Base-by-base conservation (phyloP, 2,329 filamentous ascomycete genomes). In the Alternaria sp. region DNA sequence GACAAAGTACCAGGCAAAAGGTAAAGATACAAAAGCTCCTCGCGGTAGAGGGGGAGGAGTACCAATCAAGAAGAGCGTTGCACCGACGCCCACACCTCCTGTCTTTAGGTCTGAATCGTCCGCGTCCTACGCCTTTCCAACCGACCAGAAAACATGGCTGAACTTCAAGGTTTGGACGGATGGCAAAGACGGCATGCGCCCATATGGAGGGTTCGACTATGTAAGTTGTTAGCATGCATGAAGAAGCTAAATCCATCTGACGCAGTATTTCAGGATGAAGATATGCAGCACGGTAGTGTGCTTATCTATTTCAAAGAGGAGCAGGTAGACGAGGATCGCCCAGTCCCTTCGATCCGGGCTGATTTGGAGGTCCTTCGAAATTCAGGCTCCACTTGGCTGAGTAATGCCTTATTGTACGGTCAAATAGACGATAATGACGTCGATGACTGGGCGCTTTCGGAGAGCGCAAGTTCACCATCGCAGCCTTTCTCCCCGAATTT, bases 301-400 rank as follows among this genome's bases (percentile, higher is more conserved):
- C 59, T 78, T 28, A 74, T 78, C 16, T 80, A 76, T 58, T 80
- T 81, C 60, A 78, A 73, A 52, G 78, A 80, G 59, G 77, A 81
- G 60, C 77, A 79, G 40, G 46, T 63, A 9, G 69, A 74, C 6
- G 71, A 78, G 20, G 71, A 77, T n/a, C 71, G 71, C n/a, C 74
- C 78, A 8, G 48, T 74, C 11, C 75, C 77, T 16, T 75, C 78
- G 14, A 69, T 80, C 25, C 73, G 75, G 18, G 74, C 76, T 7
- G 72, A 79, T 40, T 62, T 75, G 8, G 70, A 76, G 6, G 69
- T 77, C 16, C 69, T 81, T 1, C 74, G 79, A 38, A 75, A 70
- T 38, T 73, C 77, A 12, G 74, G 75, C 0, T 80, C 78, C 7
- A 77, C 75, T 12, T 78, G 79, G 72, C 59, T 81, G 25, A 74